Evolutionary conservation across 1,284 basidiomycete genomes (phyloP), one percentile per base, ranked within the genome.

Genomic region (Wolfiporia cocos): DNA sequence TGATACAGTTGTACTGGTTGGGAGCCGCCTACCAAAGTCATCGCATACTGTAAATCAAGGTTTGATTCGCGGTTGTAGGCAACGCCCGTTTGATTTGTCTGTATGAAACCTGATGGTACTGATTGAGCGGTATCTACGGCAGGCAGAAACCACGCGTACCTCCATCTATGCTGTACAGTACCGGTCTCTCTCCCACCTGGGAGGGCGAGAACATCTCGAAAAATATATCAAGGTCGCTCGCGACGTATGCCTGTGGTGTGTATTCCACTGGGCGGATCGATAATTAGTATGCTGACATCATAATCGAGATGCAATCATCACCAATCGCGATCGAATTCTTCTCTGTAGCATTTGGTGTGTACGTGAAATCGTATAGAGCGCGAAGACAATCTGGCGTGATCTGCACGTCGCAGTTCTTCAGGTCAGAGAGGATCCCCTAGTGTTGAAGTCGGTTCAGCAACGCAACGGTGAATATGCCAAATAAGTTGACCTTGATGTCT

Each of bases 1-100:
- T 74, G 71, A 51, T 71, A 71, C 18, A 73, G 51, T 1, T 62
- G 66, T 4, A 73, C 62, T 18, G 55, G 43, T 36, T 69, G 64
- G 10, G 51, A 50, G 12, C 56, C 53, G 11, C 40, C 44, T 3
- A 70, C 64, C 15, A 67, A 59, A 30, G 59, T 54, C 67, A 64
- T 63, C n/a, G 50, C 57, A 43, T 65, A 65, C 37, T 66, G 56
- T 3, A 75, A 51, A 50, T 74, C 72, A 9, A 74, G 56, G 48
- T 72, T 65, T 9, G 68, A 65, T 55, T 75, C 73, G 35, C 66
- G 69, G 45, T 71, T 71, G 26, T 28, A 28, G 26, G 9, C 14
- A 28, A 28, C 7, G 26, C 26, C 26, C 26, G 26, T 28, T 9
- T 28, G 14, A 7, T 28, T 14, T 28, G 26, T 9, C 14, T 28